Percentiles rank a stretch among this genome's conserved stretches.
Conservation (phyloP, 805 yeast species). For the Ogataea methylovora region DNA sequence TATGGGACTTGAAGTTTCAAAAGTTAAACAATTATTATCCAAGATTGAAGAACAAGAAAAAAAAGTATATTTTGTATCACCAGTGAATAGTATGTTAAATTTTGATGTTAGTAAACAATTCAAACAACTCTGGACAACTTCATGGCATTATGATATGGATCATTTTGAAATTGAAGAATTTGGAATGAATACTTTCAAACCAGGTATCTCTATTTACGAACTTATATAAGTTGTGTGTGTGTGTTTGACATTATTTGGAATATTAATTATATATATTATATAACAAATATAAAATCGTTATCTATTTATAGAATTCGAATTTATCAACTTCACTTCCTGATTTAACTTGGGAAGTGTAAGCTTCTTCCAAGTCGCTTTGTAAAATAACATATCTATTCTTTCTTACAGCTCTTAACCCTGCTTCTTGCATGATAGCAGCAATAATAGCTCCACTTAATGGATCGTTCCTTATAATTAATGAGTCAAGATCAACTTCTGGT, state of each 20-base stretch:
- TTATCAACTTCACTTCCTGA: conserved; percentile 93
- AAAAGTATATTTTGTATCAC: conserved; percentile 18
- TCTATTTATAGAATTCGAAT: conserved; percentile 89
- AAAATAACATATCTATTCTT: conserved; percentile 95
- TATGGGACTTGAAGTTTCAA: conserved; percentile 40
- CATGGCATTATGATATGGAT: conserved; percentile 64
- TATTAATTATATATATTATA: not conserved
- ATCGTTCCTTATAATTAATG: conserved; percentile 90
- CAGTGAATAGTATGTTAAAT: conserved; percentile 19
- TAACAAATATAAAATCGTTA: not conserved
- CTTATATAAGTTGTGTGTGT: not conserved
- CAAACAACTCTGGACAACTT: conserved; percentile 14
- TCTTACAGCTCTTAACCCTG: conserved; percentile 97
- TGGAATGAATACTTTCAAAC: conserved; percentile 35
- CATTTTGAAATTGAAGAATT: conserved; percentile 50
- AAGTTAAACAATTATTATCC: too few species aligned
- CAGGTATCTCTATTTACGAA: conserved; percentile 56
- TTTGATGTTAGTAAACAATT: conserved; percentile 2
- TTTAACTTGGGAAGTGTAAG: conserved; percentile 94
- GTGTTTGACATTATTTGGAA: not conserved
- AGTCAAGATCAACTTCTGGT: conserved; percentile 95
- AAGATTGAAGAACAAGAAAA: too few species aligned
- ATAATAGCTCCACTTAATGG: conserved; percentile 96
- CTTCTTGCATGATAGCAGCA: conserved; percentile 99
- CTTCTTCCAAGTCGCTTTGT: conserved; percentile 96